These are phyloP conservation scores for Geranium incanum DNA, from an alignment of 441 rosid genomes.

Conservation along the genomic window DNA sequence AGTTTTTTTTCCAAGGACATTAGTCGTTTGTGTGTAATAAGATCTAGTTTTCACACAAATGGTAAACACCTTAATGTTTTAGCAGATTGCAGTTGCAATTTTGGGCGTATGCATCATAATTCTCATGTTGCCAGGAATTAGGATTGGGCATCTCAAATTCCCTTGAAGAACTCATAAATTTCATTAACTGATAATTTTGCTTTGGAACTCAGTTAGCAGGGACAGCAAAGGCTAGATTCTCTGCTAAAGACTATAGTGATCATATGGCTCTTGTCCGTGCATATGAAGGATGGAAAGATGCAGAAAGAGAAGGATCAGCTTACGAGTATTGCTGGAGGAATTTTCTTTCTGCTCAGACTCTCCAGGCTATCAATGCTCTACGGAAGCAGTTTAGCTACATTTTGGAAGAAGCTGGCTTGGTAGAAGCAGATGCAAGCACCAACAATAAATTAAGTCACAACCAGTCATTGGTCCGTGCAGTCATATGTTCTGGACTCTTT, in stretches of 20 bases:
- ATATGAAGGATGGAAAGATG: constrained; percentile 98
- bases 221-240: constrained; percentile 90
- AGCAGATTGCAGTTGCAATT: not conserved
- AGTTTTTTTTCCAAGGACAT: not conserved
- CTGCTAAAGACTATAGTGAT: constrained; percentile 97
- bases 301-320: constrained; percentile 91
- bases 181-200: constrained; percentile 11
- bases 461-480: constrained; percentile 84
- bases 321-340: constrained; percentile 99
- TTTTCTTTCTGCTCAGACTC: constrained; percentile 90
- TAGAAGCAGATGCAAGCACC: constrained; percentile 49
- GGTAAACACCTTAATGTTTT: not conserved
- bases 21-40: not conserved
- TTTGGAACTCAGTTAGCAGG: constrained; percentile 67
- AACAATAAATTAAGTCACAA: constrained; percentile 87
- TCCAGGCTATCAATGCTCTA: constrained; percentile 94
- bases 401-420: constrained; percentile 76
- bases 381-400: constrained; percentile 85
- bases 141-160: constrained; percentile 5
- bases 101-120: not conserved
- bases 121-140: constrained; percentile 12
- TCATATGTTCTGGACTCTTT: constrained; percentile 93
- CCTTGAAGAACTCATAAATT: not conserved
- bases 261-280: constrained; percentile 99
- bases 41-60: constrained; percentile 4